Conservation (phyloP, 176 grass and related monocot genomes). For the Oryza meyeriana region DNA sequence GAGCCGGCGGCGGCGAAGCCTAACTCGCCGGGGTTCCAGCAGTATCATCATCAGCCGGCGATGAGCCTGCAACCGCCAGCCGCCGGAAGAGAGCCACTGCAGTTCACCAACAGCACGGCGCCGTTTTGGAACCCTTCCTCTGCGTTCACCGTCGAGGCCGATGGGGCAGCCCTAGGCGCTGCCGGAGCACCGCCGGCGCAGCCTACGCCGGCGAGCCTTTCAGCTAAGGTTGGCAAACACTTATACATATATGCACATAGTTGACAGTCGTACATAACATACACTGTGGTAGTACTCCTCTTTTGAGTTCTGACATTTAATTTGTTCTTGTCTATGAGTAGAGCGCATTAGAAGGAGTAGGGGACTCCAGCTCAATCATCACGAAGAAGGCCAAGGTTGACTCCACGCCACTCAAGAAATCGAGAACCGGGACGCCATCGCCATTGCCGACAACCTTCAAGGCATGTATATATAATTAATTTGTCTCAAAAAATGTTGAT, state of each 20-base stretch:
- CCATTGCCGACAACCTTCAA: conserved; percentile 75
- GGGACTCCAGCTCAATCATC: conserved; percentile 42
- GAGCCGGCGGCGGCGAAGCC: conserved; percentile 26
- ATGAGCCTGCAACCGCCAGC: conserved; percentile 29
- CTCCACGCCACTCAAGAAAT: conserved; percentile 54
- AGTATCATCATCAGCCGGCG: conserved; percentile 10
- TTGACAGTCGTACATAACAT: background rate
- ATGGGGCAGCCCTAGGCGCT: background rate
- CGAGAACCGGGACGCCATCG: conserved; percentile 63
- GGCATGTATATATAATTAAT: conserved; percentile 31
- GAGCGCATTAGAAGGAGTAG: conserved; percentile 53
- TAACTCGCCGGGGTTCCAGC: conserved; percentile 14
- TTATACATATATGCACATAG: background rate
- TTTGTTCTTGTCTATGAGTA: conserved; percentile 18
- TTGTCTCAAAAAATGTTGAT: background rate
- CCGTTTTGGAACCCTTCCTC: conserved; percentile 58
- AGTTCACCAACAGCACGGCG: conserved; percentile 46
- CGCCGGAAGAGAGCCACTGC: conserved; percentile 5
- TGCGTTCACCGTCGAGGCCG: background rate
- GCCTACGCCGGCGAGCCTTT: background rate
- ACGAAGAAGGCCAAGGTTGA: conserved; percentile 36
- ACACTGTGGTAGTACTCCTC: background rate
- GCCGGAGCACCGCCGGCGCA: background rate
- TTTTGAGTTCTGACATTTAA: background rate
- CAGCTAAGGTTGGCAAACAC: conserved; percentile 17